Percentiles rank a stretch among this genome's conserved stretches.
Evolutionary conservation across 768 basidiomycete species (phyloP).

Genomic region (Leccinum truebloodii): DNA sequence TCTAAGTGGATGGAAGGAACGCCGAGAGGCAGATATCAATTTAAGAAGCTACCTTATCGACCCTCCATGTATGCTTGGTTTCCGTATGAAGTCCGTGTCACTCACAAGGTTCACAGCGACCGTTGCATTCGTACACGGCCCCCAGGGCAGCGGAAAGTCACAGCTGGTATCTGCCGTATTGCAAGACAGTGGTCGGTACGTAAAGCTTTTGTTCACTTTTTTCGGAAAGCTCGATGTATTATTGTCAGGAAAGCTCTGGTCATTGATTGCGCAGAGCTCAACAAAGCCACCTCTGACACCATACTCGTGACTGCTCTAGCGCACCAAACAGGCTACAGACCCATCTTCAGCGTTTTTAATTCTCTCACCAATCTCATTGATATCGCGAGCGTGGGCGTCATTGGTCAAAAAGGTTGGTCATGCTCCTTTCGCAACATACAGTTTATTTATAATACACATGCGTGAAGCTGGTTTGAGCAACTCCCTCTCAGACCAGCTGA

Average conservation of each 20-base stretch:
- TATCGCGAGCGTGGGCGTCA: conserved; percentile 89
- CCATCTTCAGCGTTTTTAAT: conserved; percentile 82
- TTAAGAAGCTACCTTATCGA: conserved; percentile 76
- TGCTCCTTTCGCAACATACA: background rate
- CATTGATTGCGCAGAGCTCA: conserved; percentile 83
- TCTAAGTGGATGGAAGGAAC: conserved; percentile 78
- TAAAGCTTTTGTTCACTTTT: background rate
- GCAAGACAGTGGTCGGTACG: conserved; percentile 53
- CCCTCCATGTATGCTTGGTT: conserved; percentile 56
- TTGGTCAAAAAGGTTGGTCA: conserved; percentile 83
- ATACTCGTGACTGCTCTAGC: conserved; percentile 71
- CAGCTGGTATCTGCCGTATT: conserved; percentile 57
- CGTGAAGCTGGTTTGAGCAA: conserved; percentile 75
- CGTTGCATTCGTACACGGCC: conserved; percentile 77
- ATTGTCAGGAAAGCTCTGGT: conserved; percentile 60
- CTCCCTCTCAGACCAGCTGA: conserved; percentile 79
- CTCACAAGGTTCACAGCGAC: conserved; percentile 48
- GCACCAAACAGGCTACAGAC: conserved; percentile 84
- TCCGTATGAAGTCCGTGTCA: background rate
- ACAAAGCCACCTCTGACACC: conserved; percentile 67
- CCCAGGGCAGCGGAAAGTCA: conserved; percentile 81
- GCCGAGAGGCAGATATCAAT: conserved; percentile 70
- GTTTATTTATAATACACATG: conserved; percentile 1
- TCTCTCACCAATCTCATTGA: conserved; percentile 84
- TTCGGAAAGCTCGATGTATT: background rate